Evolutionary conservation across 176 grass and related monocot species (phyloP), one percentile per base, ranked within the genome.

Genomic region (Puccinellia tenuiflora): DNA sequence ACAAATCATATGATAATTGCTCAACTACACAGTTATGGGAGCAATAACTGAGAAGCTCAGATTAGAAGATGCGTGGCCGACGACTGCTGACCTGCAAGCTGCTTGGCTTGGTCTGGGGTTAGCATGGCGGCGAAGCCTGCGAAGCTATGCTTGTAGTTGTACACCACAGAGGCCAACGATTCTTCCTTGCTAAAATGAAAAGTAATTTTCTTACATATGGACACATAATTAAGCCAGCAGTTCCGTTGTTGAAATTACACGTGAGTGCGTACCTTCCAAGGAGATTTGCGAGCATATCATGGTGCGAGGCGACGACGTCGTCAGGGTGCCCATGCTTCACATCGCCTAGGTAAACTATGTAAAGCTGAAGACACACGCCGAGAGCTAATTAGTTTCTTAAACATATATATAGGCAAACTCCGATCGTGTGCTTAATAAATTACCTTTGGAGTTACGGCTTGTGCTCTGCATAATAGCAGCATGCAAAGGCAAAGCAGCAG

Each of bases 111-210:
- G 3, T 86, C 85, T 22, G 83, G 34, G 0, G 86, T 97, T 0
- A 97, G 88, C 89, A 76, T 87, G 5, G 87, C 88, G 1, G 91
- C 81, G 54, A 97, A 97, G 65, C 94, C 90, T 5, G 94, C 93
- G 40, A 96, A 96, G 0, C 88, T 77, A 52, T 97, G 91, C 67
- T 86, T 91, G 18, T 97, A 97, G 84, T 86, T 88, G 65, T 91
- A 87, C 2, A 84, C 17, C 15, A 97, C 89, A 11, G 89, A 91
- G 20, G 37, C 81, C 54, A 86, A 5, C 26, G 64, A 67, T 37
- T 67, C 33, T 12, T 67, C 64, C 64, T 67, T 67, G 64, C 64
- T 67, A 24, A 56, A 56, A 24, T 24, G 2, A 56, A 56, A 7
- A 20, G 7, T 52, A 47, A 17, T 1, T 18, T 50, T 50, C 4